A percentile compares a stretch with the other conserved stretches of the same genome.
Conservation (phyloP, 495 filamentous ascomycete species). For the Darksidea phi region DNA sequence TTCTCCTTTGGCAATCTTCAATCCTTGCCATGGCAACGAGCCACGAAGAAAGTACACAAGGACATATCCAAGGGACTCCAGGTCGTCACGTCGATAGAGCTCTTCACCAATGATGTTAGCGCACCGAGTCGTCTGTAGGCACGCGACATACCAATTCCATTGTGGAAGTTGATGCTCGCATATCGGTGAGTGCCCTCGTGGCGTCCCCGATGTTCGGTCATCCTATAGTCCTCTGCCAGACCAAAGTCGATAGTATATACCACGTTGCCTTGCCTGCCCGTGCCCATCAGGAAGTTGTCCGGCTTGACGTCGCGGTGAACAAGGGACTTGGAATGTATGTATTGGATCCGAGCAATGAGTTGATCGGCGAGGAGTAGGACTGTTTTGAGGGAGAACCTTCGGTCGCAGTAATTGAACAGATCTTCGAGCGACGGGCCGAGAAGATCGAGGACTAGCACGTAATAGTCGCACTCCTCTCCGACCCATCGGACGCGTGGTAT, state of each 20-base stretch:
- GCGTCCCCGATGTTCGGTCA: no score
- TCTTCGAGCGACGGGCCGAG: constrained; percentile 97
- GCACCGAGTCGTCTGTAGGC: constrained; percentile 31
- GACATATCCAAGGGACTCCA: constrained; percentile 99
- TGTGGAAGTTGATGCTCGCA: constrained; percentile 97
- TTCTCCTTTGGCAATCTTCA: constrained; percentile 99
- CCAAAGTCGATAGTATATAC: constrained; percentile 99
- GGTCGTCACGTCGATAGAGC: constrained; percentile 98
- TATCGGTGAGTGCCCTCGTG: constrained; percentile 99
- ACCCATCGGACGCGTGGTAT: constrained; percentile 99
- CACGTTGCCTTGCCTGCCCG: constrained; percentile 99
- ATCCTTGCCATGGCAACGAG: constrained; percentile 97
- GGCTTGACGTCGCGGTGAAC: constrained; percentile 99
- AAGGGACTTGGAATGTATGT: constrained; percentile 99
- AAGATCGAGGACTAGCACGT: constrained; percentile 98
- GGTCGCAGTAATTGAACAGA: constrained; percentile 99
- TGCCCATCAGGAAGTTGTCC: constrained; percentile 99
- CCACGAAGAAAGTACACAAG: constrained; percentile 99
- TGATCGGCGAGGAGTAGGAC: constrained; percentile 96
- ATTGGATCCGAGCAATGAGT: constrained; percentile 98
- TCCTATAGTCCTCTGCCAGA: constrained; percentile 99
- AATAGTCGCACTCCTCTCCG: constrained; percentile 99
- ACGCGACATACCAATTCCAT: constrained; percentile 74
- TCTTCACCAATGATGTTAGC: no score
- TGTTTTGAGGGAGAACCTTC: constrained; percentile 99